Evolutionary conservation across 768 basidiomycete genomes (phyloP).

Genomic region (Lactarius quietus): DNA sequence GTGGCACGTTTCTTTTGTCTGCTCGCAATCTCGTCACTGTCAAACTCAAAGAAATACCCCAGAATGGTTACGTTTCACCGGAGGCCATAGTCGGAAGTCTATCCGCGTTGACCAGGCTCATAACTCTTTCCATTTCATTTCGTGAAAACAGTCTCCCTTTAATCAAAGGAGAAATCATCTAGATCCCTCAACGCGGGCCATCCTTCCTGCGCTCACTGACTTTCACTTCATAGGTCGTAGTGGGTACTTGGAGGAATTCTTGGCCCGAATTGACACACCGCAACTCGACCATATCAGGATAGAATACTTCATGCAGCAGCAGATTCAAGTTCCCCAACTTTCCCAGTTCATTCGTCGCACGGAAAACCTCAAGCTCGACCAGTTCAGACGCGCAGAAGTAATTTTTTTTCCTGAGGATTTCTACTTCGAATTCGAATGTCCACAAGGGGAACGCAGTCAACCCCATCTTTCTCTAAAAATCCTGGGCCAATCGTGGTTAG

Average conservation of each 20-base stretch:
- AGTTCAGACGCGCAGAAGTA: neutral
- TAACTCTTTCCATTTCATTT: neutral
- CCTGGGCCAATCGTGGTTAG: rapidly evolving
- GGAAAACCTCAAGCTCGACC: neutral
- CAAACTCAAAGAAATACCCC: neutral
- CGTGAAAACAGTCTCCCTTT: neutral
- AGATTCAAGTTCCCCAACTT: too few relatives aligned
- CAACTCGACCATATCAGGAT: neutral
- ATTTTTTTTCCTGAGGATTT: neutral
- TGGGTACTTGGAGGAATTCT: neutral
- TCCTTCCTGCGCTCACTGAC: neutral
- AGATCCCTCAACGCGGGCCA: neutral
- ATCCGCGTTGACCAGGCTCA: neutral
- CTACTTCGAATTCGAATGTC: neutral
- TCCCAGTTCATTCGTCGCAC: neutral
- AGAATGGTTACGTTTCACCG: neutral
- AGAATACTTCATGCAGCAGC: too few relatives aligned
- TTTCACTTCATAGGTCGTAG: neutral
- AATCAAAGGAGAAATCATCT: neutral
- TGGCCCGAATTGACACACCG: neutral
- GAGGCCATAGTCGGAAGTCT: neutral
- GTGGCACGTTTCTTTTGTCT: neutral
- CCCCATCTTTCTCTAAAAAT: neutral
- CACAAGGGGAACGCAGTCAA: neutral
- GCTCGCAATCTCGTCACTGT: neutral